Conservation (phyloP, 768 basidiomycete species). For the Hygrocybe punicea region DNA sequence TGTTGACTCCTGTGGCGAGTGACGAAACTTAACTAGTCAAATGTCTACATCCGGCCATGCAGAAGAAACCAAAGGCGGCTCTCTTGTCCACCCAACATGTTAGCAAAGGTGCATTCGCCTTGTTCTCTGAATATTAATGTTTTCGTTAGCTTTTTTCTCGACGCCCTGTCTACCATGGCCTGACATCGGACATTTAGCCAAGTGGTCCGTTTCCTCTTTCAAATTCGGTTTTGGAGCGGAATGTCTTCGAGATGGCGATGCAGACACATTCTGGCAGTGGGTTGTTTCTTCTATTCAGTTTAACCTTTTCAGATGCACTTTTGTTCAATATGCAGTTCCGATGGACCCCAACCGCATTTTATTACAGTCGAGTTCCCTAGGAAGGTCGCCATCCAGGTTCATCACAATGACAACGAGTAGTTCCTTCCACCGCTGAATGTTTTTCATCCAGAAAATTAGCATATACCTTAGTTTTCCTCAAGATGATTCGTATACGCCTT, state of each 20-base stretch:
- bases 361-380: conserved; percentile 92
- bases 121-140: too few species aligned
- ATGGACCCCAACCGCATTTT: conserved; percentile 96
- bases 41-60: too few species aligned
- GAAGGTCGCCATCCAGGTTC: conserved; percentile 83
- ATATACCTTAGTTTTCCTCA: conserved; percentile 74
- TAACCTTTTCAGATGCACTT: neutral
- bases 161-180: conserved; percentile 65
- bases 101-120: neutral
- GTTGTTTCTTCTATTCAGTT: conserved; percentile 35
- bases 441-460: conserved; percentile 69
- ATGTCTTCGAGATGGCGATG: conserved; percentile 51
- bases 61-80: too few species aligned
- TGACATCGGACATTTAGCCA: conserved; percentile 82
- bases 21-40: too few species aligned
- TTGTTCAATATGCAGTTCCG: conserved; percentile 51
- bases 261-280: conserved; percentile 98
- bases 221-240: conserved; percentile 89
- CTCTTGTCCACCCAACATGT: neutral
- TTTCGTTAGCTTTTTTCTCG: conserved; percentile 17
- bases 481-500: conserved; percentile 97
- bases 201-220: conserved; percentile 82
- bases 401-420: neutral
- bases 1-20: neutral
- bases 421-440: neutral